A percentile compares a stretch with the other conserved stretches of the same genome.
Conservation (phyloP, 2,329 filamentous ascomycete genomes). For the Drechslerella stenobrocha region DNA sequence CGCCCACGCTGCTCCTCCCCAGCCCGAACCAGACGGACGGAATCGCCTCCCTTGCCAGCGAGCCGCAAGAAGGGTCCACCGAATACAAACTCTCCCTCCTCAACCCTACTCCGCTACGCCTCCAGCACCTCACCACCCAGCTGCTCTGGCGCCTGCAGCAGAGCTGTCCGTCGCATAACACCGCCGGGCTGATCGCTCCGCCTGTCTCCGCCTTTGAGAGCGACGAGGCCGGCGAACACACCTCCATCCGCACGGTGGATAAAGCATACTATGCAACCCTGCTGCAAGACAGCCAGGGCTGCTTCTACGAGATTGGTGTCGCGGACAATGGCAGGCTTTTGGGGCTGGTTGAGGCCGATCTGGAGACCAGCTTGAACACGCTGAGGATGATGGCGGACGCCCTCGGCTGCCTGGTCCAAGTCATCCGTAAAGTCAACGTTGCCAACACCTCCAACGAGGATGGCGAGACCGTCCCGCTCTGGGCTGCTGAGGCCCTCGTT, state of each 20-base stretch:
- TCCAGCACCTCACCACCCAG: slow-evolving; percentile 92
- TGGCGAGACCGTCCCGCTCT: slow-evolving; percentile 68
- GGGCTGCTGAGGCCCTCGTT: slow-evolving; percentile 89
- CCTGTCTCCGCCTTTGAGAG: slow-evolving; percentile 57
- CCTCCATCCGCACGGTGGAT: slow-evolving; percentile 57
- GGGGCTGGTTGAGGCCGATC: slow-evolving; percentile 83
- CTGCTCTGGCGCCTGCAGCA: slow-evolving; percentile 93
- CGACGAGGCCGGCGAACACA: slow-evolving; percentile 62
- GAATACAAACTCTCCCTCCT: slow-evolving; percentile 92
- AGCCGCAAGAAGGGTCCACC: slow-evolving; percentile 89
- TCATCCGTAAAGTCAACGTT: slow-evolving; percentile 79
- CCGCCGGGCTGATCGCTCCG: slow-evolving; percentile 58
- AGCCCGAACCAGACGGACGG: slow-evolving; percentile 61
- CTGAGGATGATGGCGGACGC: slow-evolving; percentile 89
- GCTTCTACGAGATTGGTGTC: slow-evolving; percentile 94
- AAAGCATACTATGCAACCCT: slow-evolving; percentile 65
- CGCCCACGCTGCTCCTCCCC: slow-evolving; percentile 50
- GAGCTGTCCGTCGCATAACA: slow-evolving; percentile 77
- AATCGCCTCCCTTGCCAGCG: slow-evolving; percentile 77
- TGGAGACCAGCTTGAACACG: slow-evolving; percentile 86
- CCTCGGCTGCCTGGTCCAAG: slow-evolving; percentile 80
- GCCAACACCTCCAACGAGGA: slow-evolving; percentile 61
- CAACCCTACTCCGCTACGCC: slow-evolving; percentile 59
- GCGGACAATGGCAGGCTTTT: slow-evolving; percentile 90
- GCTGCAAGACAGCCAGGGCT: slow-evolving; percentile 87